Evolutionary conservation across 352 stramenopile genomes (phyloP), one percentile per base, ranked within the genome.

Genomic region (Pythium grandisporangium): DNA sequence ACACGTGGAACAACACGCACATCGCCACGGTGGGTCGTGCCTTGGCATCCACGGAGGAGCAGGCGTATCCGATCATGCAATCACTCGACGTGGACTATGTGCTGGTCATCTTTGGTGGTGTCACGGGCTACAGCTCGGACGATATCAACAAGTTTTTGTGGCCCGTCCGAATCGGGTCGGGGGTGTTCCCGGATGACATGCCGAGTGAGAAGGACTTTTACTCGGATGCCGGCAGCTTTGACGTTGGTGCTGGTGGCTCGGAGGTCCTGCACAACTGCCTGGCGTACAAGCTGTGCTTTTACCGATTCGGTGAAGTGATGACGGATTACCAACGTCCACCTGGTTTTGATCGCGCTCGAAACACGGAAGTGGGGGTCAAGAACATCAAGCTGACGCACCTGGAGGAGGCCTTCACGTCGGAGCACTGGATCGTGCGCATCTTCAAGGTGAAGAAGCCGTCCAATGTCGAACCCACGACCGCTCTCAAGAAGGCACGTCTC

Each of bases 1-100:
- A 98, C 51, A 98, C 93, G 41, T 98, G 93, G 93, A 98, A 98
- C 61, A 96, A 97, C 58, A 97, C 89, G 29, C 93, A 98, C 61
- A 98, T 98, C 55, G 93, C 93, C 26, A 97, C 90, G 0, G 83
- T 97, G 12, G 93, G 91, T 1, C 77, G 90, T 8, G 83, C 81
- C 25, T 58, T 93, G 29, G 59, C 57, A 3, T 85, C 70, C 5
- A 63, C 62, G 20, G 80, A 93, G 53, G 75, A 84, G 0, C 64
- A 80, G 8, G 80, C 80, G 2, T 49, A 68, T 19, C 71, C 77
- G 30, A 90, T 93, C 38, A 52, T 93, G 22, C 48, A 66, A 20
- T 89, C 73, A 23, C 64, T 93, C 17, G 71, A 70, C 7, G 78
- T 89, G 16, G 77, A 93, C 42, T 93, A 91, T 43, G 58, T 93